phyloP scores from a whole-genome alignment of 495 filamentous ascomycete genomes.

The Haplographium delicatum region DNA sequence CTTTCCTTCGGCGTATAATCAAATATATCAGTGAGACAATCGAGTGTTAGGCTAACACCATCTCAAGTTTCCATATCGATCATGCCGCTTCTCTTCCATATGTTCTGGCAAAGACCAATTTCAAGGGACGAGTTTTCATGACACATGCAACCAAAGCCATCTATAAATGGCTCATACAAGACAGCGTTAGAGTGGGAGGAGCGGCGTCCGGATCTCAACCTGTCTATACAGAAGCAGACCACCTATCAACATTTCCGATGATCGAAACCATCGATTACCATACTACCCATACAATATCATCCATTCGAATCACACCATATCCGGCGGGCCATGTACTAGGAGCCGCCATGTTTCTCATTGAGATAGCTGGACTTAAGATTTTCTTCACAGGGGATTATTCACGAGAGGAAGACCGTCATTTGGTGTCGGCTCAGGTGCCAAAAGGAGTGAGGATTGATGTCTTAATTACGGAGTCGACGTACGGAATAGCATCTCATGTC shows the following conservation, averaged over 20 bases:
- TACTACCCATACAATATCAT: slow-evolving; percentile 93
- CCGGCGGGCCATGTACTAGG: slow-evolving; percentile 95
- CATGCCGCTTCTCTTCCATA: slow-evolving; percentile 95
- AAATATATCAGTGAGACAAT: too few species aligned
- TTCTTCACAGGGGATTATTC: slow-evolving; percentile 98
- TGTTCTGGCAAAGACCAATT: slow-evolving; percentile 95
- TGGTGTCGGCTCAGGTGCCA: slow-evolving; percentile 86
- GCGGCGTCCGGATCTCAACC: slow-evolving; percentile 68
- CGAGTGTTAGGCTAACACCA: slow-evolving; percentile 8
- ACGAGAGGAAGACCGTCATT: slow-evolving; percentile 86
- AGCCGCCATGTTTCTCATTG: slow-evolving; percentile 97
- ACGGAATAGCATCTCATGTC: slow-evolving; percentile 86
- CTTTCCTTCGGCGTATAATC: not conserved
- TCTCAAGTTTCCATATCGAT: slow-evolving; percentile 85
- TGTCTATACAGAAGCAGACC: slow-evolving; percentile 91
- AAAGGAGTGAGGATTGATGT: slow-evolving; percentile 84
- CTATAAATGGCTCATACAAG: slow-evolving; percentile 98
- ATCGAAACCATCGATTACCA: slow-evolving; percentile 99
- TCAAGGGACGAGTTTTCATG: slow-evolving; percentile 96
- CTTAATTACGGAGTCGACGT: slow-evolving; percentile 95
- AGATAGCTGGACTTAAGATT: slow-evolving; percentile 92
- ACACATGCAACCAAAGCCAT: slow-evolving; percentile 98
- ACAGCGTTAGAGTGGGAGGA: slow-evolving; percentile 83
- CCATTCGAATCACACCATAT: slow-evolving; percentile 93
- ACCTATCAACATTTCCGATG: slow-evolving; percentile 81